Base-by-base conservation (phyloP, 495 filamentous ascomycete species). In the Daldinia vernicosa region DNA sequence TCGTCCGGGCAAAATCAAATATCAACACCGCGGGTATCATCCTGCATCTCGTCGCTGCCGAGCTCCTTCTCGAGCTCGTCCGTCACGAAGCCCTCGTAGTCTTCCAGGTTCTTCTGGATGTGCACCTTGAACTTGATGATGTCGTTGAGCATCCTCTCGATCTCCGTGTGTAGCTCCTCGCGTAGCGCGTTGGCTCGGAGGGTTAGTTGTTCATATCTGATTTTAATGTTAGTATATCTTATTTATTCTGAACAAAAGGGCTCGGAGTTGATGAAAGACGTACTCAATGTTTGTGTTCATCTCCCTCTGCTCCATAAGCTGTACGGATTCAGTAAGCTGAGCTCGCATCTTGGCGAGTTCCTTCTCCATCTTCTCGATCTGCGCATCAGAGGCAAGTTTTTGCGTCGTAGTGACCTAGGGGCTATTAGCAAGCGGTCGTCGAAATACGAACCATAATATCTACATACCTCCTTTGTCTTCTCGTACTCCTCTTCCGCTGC, bases 81-180 rank as follows among this genome's bases (percentile, higher is more conserved):
- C 19, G 92, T 91, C 3, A 95, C 92, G 76, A 97, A 96, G 55
- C 87, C 89, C 79, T 98, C 95, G 77, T 97, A 97, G 74, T 94
- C 92, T 78, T 97, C 94, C 37, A 99, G 82, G 60, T 88, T 89
- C 80, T 92, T 92, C 79, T 98, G 95, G 51, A 99, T 86, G 76
- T 98, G 95, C 62, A 98, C 90, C 82, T 99, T 99, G 89, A 99
- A 99, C 71, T 93, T 93, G 83, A 98, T 97, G 76, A 98, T 90
- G 75, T 98, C 94, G 81, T 97, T 96, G 70, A 99, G 81, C 89
- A 98, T 95, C 69, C 90, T 91, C 82, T 97, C 96, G 65, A 97
- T 92, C 78, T 97, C 95, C 12, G 94, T 96, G 75, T 99, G 95
- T 15, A 99, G 83, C 76, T 97, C 94, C 80, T 99, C 95, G 33